phyloP scores from a whole-genome alignment of 768 basidiomycete species.

The Naganishia antarctica region DNA sequence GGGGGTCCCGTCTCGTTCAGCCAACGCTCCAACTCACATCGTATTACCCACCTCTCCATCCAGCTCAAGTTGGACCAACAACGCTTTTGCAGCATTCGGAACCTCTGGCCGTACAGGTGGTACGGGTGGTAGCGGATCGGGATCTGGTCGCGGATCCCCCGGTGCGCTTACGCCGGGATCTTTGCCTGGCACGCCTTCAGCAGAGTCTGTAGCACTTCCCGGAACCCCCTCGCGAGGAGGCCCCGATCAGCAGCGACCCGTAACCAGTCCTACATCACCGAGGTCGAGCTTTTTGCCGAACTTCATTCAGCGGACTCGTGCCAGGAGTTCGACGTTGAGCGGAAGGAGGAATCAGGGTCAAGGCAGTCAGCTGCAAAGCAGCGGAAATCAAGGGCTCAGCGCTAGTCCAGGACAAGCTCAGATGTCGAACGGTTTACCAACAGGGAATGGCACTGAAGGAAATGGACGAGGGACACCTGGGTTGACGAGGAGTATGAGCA shows the following conservation, averaged over 20 bases:
- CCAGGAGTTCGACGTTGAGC: constrained; percentile 40
- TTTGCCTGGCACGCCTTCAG: constrained; percentile 7
- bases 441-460: constrained; percentile 8
- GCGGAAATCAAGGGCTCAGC: constrained; percentile 9
- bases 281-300: constrained; percentile 41
- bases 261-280: constrained; percentile 38
- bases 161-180: constrained; percentile 1
- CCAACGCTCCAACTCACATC: constrained; percentile 13
- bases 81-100: constrained; percentile 10
- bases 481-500: constrained; percentile 14
- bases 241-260: constrained; percentile 1
- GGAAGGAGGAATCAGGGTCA: constrained; percentile 15
- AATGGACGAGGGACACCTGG: not conserved
- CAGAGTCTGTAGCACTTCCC: not conserved
- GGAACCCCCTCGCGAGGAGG: not conserved
- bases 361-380: not conserved
- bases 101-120: not conserved
- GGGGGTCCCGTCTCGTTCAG: not conserved
- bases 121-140: not conserved
- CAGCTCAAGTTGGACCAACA: constrained; percentile 14
- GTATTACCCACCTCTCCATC: constrained; percentile 2
- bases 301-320: constrained; percentile 42
- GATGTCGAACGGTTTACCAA: not conserved
- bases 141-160: constrained; percentile 1
- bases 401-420: constrained; percentile 8